Conservation (phyloP, 2,329 filamentous ascomycete species). For the Dothideomycetidae sp. region DNA sequence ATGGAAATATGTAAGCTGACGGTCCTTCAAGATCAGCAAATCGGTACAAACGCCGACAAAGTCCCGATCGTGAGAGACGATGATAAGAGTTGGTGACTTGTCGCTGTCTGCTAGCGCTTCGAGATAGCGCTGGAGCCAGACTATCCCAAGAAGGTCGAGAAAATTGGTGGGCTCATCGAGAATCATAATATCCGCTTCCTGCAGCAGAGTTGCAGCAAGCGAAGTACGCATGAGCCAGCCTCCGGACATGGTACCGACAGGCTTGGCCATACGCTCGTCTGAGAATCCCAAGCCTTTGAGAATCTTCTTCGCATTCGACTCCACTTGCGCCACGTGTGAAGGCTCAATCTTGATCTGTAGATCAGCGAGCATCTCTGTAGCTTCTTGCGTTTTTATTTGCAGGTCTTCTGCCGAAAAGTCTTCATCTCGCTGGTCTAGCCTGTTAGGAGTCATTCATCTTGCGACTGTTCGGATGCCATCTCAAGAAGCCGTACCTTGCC, state of each 20-base stretch:
- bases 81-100: conserved; percentile 47
- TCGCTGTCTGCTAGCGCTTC: conserved; percentile 36
- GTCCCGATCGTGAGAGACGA: conserved; percentile 74
- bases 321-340: conserved; percentile 27
- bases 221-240: conserved; percentile 36
- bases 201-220: conserved; percentile 45
- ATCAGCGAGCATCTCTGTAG: conserved; percentile 53
- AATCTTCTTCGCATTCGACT: conserved; percentile 51
- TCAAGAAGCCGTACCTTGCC: conserved; percentile 30
- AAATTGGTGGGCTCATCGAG: conserved; percentile 84
- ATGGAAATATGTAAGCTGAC: conserved; percentile 57
- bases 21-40: conserved; percentile 60
- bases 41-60: conserved; percentile 65
- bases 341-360: conserved; percentile 55
- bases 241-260: conserved; percentile 55
- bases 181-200: conserved; percentile 62
- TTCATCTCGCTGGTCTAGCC: no score
- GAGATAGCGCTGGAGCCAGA: conserved; percentile 70
- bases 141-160: conserved; percentile 65
- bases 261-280: conserved; percentile 43
- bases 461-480: no score
- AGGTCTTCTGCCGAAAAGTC: no score
- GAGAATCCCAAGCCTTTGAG: conserved; percentile 60
- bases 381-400: conserved; percentile 52
- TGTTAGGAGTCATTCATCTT: no score